Evolutionary conservation across 2,329 filamentous ascomycete species (phyloP).

Genomic region (Lachnellula arida): DNA sequence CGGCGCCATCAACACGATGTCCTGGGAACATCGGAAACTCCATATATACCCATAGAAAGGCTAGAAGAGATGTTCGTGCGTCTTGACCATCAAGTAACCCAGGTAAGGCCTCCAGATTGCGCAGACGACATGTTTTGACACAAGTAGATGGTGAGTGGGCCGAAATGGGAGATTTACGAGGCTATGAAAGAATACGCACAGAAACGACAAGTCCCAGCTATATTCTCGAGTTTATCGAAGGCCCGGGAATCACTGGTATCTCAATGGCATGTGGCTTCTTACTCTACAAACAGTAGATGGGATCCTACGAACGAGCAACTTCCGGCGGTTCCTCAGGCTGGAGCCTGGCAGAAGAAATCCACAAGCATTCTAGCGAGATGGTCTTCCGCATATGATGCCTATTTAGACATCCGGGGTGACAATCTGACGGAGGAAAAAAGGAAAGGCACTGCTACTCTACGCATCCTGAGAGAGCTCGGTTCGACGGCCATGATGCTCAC

Average conservation of each 20-base stretch:
- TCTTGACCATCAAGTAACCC: constrained; percentile 13
- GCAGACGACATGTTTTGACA: not conserved
- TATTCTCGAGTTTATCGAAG: constrained; percentile 46
- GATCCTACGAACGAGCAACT: not conserved
- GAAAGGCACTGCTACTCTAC: constrained; percentile 51
- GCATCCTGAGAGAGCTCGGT: constrained; percentile 44
- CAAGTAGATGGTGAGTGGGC: constrained; percentile 10
- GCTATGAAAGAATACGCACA: not conserved
- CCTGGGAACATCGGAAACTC: constrained; percentile 1
- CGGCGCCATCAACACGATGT: constrained; percentile 5
- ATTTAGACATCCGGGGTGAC: constrained; percentile 42
- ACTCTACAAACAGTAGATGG: constrained; percentile 33
- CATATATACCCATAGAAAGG: constrained; percentile 14
- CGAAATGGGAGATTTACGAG: not conserved
- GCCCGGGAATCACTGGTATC: constrained; percentile 51
- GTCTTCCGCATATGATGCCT: constrained; percentile 50
- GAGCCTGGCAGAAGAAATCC: constrained; percentile 35
- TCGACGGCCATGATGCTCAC: not conserved
- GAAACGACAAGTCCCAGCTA: not conserved
- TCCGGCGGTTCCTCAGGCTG: not conserved
- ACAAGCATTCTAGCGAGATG: constrained; percentile 46
- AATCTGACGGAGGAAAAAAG: constrained; percentile 46
- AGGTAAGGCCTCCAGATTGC: constrained; percentile 5
- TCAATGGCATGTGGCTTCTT: constrained; percentile 44
- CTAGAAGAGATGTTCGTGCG: constrained; percentile 18